Percentiles rank a stretch among this genome's conserved stretches.
Evolutionary conservation across 2,329 filamentous ascomycete genomes (phyloP).

Genomic region (Chaetomium olivaceum): DNA sequence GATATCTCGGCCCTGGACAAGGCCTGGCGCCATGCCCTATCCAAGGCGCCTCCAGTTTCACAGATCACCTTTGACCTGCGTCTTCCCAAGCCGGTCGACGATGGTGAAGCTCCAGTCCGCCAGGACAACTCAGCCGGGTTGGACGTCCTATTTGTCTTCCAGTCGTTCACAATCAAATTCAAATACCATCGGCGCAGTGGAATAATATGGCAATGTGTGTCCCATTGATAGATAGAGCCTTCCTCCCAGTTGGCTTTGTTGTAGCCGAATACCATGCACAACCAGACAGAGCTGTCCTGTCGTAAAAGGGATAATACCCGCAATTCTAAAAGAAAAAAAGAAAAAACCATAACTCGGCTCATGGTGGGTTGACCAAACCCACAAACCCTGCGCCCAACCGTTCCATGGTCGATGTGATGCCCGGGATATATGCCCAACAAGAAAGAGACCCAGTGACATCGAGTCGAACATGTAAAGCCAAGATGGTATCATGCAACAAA

Average conservation of each 20-base stretch:
- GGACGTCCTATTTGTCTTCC: background rate
- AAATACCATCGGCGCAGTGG: background rate
- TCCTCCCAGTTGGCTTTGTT: slow-evolving; percentile 24
- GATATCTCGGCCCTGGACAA: no score
- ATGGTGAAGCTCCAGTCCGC: no score
- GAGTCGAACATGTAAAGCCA: slow-evolving; percentile 14
- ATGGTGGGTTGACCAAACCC: background rate
- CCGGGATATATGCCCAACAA: background rate
- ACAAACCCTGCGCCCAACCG: background rate
- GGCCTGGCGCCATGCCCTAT: no score
- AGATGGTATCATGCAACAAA: slow-evolving; percentile 27
- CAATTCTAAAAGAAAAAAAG: background rate
- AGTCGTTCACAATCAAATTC: background rate
- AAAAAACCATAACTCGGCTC: background rate
- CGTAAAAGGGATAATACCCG: background rate
- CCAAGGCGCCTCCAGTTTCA: no score
- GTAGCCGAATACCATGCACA: slow-evolving; percentile 9
- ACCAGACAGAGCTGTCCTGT: background rate
- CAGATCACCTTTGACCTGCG: no score
- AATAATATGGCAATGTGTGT: background rate
- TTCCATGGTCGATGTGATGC: background rate
- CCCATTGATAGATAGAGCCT: slow-evolving; percentile 15
- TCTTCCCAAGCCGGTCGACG: no score
- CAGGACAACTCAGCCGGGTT: background rate
- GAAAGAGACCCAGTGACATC: slow-evolving; percentile 9